Base-by-base conservation (phyloP, 1,139 yeast species). In the Candida dubliniensis region DNA sequence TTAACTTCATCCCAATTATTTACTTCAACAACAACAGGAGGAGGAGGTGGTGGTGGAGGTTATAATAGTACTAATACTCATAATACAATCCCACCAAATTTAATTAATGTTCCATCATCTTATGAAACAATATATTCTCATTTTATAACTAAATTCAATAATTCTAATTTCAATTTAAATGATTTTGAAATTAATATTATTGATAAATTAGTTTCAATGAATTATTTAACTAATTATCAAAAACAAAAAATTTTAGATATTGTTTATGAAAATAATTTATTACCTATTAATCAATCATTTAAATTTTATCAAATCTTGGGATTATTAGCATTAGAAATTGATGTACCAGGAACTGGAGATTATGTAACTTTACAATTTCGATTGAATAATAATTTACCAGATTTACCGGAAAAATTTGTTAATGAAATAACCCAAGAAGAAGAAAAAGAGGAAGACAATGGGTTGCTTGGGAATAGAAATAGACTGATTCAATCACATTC, bases 331-430 rank as follows among this genome's bases (percentile, higher is more conserved):
- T 62, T 74, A 48, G 79, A 74, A 51, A 56, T 73, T 23, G 72
- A 68, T 29, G 56, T 58, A 6, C 62, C 73, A 2, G 78, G 77
- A 0, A 48, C 70, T 0, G 78, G 76, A 0, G 77, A 73, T 53
- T 73, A 53, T 48, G 76, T 72, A 7, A 67, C 77, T 8, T 56
- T 74, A 29, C 76, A 69, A 51, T 71, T 72, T 54, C 58, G 63
- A 45, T 54, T 61, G 45, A 56, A 54, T 29, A 56, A 54, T 29
- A 62, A 59, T 37, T 65, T 74, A 38, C 78, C 78, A 0, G 63
- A 61, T 23, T 57, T 74, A 41, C 66, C 75, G 1, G 38, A 43
- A 9, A 49, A 53, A 9, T 59, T 66, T 35, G 58, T 63, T 6
- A 52, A 54, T 12, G 38, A 56, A 29, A 47, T 64, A 36, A 35